Conservation (phyloP, 306 rosid species). For the Casuarina equisetifolia region DNA sequence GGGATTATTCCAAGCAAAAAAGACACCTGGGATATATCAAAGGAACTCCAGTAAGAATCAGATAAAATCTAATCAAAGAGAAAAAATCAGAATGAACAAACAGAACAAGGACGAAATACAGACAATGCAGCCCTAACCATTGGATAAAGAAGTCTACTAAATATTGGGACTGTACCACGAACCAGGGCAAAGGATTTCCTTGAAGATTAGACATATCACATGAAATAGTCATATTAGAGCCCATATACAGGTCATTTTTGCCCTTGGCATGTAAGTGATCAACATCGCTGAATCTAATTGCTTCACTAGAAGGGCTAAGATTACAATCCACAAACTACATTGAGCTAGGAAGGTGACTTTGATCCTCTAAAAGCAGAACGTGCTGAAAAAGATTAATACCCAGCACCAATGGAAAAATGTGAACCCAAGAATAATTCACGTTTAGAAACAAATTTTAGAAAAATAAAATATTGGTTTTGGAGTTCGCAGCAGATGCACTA, state of each 20-base stretch:
- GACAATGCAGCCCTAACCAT: not conserved
- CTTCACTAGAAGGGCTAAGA: not conserved
- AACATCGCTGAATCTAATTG: not conserved
- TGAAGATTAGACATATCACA: too few species aligned
- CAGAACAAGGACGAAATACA: not conserved
- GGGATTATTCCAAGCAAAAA: slow-evolving; percentile 88
- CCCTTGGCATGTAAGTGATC: too few species aligned
- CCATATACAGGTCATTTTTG: not conserved
- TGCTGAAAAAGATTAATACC: not conserved
- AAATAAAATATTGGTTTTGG: not conserved
- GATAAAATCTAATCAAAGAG: slow-evolving; percentile 3
- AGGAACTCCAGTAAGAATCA: slow-evolving; percentile 30
- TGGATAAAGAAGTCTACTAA: not conserved
- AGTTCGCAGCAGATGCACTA: not conserved
- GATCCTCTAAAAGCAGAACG: not conserved
- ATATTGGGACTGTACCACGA: not conserved
- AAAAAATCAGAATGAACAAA: slow-evolving; percentile 2
- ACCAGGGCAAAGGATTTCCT: not conserved
- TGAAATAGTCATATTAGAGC: not conserved
- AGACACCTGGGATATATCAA: slow-evolving; percentile 64
- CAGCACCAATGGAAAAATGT: not conserved
- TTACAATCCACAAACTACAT: not conserved
- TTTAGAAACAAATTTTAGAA: not conserved
- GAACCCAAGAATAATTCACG: not conserved
- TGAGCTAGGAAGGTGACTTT: not conserved